phyloP scores from a whole-genome alignment of 73 alveolate genomes.

The Paramecium caudatum region DNA sequence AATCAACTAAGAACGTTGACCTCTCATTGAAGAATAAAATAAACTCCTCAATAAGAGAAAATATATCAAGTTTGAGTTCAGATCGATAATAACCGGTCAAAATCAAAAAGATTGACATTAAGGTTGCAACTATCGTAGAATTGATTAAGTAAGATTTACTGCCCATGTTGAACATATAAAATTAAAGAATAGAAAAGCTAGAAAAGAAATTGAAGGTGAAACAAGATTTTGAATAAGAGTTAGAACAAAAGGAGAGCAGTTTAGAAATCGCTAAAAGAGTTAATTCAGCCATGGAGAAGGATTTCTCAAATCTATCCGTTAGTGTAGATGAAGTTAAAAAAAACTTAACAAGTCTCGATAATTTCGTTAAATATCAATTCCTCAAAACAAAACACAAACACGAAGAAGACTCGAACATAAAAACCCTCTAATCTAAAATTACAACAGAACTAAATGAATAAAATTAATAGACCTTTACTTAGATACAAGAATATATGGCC shows the following conservation, averaged over 20 bases:
- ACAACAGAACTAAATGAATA: background rate
- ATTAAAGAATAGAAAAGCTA: constrained; percentile 2
- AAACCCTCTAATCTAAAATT: background rate
- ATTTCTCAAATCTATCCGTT: background rate
- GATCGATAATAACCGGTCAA: constrained; percentile 13
- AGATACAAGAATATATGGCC: background rate
- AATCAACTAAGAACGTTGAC: background rate
- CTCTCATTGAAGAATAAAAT: background rate
- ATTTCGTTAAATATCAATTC: background rate
- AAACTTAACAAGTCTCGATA: constrained; percentile 3
- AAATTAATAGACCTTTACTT: background rate
- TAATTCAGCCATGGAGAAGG: background rate
- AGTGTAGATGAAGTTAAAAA: constrained; percentile 26
- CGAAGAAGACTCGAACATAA: background rate
- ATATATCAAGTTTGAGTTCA: background rate
- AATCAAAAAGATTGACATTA: background rate
- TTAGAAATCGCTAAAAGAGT: background rate
- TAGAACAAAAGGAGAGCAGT: background rate
- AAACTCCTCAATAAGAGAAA: background rate
- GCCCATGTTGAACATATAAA: background rate
- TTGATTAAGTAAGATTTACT: background rate
- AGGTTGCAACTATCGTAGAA: constrained; percentile 9
- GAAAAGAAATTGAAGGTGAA: background rate
- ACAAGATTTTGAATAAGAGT: background rate
- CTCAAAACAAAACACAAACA: background rate